Conservation (phyloP, 352 stramenopile species). For the Phytophthora vignae region DNA sequence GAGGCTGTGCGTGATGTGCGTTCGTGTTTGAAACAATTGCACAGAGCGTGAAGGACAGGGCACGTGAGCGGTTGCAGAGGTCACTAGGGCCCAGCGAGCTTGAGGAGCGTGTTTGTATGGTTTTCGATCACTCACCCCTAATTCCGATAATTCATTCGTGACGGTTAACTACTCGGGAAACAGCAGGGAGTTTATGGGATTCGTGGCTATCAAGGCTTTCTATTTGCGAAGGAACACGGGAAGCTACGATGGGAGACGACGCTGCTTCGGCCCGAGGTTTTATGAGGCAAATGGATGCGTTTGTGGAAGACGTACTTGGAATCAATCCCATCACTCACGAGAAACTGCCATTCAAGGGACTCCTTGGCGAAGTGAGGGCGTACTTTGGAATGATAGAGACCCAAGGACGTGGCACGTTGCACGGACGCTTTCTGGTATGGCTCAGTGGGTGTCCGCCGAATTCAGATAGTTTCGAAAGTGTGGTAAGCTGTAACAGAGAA, state of each 20-base stretch:
- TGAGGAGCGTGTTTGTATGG: too few relatives aligned
- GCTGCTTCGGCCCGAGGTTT: slow-evolving; percentile 12
- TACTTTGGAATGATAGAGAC: slow-evolving; percentile 21
- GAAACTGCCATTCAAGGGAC: background rate
- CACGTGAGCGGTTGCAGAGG: too few relatives aligned
- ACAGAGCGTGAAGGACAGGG: too few relatives aligned
- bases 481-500: background rate
- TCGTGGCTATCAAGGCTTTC: too few relatives aligned
- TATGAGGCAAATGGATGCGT: slow-evolving; percentile 16
- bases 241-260: slow-evolving; percentile 8
- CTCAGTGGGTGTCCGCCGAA: background rate
- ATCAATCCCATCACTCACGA: slow-evolving; percentile 8
- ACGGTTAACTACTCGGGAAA: too few relatives aligned
- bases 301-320: slow-evolving; percentile 5
- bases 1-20: too few relatives aligned
- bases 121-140: background rate
- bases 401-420: slow-evolving; percentile 12
- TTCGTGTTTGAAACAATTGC: too few relatives aligned
- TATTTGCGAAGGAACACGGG: too few relatives aligned
- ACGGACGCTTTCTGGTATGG: slow-evolving; percentile 22
- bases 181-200: too few relatives aligned
- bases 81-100: too few relatives aligned
- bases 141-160: background rate
- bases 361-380: slow-evolving; percentile 7
- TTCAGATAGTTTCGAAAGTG: background rate